phyloP scores from a whole-genome alignment of 306 rosid species.

The Amphicarpaea edgeworthii region DNA sequence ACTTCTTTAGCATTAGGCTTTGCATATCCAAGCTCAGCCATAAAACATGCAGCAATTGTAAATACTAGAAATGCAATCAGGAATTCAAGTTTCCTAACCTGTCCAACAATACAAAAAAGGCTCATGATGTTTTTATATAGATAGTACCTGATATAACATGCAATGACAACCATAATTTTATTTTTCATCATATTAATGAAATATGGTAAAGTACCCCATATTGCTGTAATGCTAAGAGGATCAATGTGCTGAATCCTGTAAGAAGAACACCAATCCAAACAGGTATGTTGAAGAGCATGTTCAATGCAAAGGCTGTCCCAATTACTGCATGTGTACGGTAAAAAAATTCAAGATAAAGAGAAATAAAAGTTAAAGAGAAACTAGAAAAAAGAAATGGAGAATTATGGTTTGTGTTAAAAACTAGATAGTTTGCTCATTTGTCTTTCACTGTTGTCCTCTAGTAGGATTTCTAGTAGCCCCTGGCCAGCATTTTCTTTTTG shows the following conservation, averaged over 20 bases:
- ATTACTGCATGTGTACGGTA: conserved; percentile 50
- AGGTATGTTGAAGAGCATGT: conserved; percentile 62
- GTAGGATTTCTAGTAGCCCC: conserved; percentile 10
- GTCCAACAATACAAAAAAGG: conserved; percentile 41
- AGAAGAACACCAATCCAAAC: conserved; percentile 64
- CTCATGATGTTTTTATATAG: conserved; percentile 9
- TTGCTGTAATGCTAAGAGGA: conserved; percentile 78
- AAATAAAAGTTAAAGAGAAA: neutral
- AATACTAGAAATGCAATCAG: conserved; percentile 86
- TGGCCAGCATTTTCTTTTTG: neutral
- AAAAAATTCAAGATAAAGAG: conserved; percentile 46
- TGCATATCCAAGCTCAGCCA: conserved; percentile 90
- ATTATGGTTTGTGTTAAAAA: conserved; percentile 9
- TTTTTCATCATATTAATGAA: conserved; percentile 9
- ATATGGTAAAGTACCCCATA: conserved; percentile 81
- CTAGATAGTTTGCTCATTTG: neutral
- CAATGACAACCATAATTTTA: conserved; percentile 14
- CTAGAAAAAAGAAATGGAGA: conserved; percentile 6
- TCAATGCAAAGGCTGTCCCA: conserved; percentile 66
- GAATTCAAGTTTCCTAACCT: conserved; percentile 98
- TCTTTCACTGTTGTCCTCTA: conserved; percentile 12
- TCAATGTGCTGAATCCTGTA: conserved; percentile 65
- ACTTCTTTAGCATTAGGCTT: conserved; percentile 79
- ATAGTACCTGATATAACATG: conserved; percentile 19
- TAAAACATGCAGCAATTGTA: conserved; percentile 91